These are phyloP conservation scores for Penicillium subrubescens DNA, from an alignment of 495 filamentous ascomycete species.

Conservation along the genomic window DNA sequence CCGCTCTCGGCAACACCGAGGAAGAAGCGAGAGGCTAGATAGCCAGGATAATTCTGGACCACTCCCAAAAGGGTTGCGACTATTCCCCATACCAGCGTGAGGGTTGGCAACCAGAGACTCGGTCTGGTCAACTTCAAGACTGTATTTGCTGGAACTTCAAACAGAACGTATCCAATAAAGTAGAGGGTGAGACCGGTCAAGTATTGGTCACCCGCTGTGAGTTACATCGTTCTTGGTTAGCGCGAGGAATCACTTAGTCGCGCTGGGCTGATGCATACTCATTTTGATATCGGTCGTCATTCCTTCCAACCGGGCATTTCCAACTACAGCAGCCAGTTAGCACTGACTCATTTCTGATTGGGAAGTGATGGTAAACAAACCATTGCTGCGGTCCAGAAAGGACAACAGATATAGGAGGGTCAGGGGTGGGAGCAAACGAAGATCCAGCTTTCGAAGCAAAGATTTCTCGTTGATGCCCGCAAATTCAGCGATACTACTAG, in stretches of 20 bases:
- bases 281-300: constrained; percentile 65
- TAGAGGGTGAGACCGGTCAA: constrained; percentile 71
- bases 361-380: constrained; percentile 29
- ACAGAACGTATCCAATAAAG: constrained; percentile 75
- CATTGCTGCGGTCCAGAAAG: constrained; percentile 76
- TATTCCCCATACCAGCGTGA: constrained; percentile 60
- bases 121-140: constrained; percentile 72
- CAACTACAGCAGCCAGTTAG: constrained; percentile 39
- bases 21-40: constrained; percentile 58
- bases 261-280: constrained; percentile 34
- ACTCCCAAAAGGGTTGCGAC: constrained; percentile 73
- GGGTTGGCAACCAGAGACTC: constrained; percentile 58
- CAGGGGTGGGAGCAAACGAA: constrained; percentile 63
- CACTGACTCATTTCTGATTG: constrained; percentile 15
- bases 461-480: constrained; percentile 58
- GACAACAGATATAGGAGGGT: constrained; percentile 71
- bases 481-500: constrained; percentile 23
- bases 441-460: constrained; percentile 67
- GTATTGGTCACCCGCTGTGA: constrained; percentile 65
- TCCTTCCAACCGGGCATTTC: constrained; percentile 63
- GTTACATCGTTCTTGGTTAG: constrained; percentile 5
- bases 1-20: constrained; percentile 52
- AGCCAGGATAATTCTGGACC: constrained; percentile 65
- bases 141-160: constrained; percentile 73
- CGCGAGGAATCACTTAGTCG: neutral